Percentiles rank a stretch among this genome's conserved stretches.
Conservation (phyloP, 306 rosid genomes). For the Acacia crassicarpa region DNA sequence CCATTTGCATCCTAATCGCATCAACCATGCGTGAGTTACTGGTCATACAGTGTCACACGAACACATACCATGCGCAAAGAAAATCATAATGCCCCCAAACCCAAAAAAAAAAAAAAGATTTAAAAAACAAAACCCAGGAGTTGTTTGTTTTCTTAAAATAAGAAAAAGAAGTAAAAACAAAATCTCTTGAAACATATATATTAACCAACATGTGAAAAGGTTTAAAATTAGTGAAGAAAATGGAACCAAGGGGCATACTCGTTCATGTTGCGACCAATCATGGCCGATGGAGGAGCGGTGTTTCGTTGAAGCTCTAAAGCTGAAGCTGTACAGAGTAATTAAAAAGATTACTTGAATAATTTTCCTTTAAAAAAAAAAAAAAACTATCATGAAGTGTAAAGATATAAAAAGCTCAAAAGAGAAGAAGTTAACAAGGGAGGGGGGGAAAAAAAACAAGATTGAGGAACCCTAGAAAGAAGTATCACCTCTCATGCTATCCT, state of each 20-base stretch:
- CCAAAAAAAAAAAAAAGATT: slow-evolving; percentile 6
- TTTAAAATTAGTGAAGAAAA: not conserved
- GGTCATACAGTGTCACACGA: slow-evolving; percentile 47
- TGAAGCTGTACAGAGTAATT: slow-evolving; percentile 57
- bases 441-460: not conserved
- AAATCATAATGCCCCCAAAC: slow-evolving; percentile 44
- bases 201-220: not conserved
- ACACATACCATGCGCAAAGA: slow-evolving; percentile 37
- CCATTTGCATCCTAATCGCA: slow-evolving; percentile 97
- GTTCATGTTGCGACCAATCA: slow-evolving; percentile 91
- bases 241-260: slow-evolving; percentile 54
- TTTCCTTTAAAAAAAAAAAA: not conserved
- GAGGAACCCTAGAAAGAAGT: slow-evolving; percentile 66
- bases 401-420: slow-evolving; percentile 26
- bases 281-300: slow-evolving; percentile 79
- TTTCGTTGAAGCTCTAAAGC: slow-evolving; percentile 85
- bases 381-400: slow-evolving; percentile 29
- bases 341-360: slow-evolving; percentile 26
- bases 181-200: not conserved
- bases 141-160: not conserved
- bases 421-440: not conserved
- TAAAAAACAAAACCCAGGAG: not conserved
- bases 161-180: not conserved
- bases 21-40: slow-evolving; percentile 71
- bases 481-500: slow-evolving; percentile 85